Conservation (phyloP, 768 basidiomycete genomes). For the Pisolithus marmoratus region DNA sequence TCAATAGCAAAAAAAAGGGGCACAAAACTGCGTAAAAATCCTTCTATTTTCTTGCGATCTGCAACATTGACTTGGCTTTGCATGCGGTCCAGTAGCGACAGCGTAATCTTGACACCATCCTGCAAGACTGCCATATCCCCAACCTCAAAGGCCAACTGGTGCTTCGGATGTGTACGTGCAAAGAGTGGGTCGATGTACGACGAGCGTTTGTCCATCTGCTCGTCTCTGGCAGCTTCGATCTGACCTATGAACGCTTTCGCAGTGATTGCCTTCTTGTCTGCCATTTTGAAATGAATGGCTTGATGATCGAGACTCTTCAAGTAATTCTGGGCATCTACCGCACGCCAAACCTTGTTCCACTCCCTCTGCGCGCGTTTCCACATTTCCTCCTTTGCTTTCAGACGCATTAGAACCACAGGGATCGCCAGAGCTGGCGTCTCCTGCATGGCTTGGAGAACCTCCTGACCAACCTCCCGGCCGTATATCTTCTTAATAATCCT, state of each 20-base stretch:
- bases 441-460: slow-evolving; percentile 84
- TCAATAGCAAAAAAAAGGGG: slow-evolving; percentile 77
- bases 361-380: slow-evolving; percentile 97
- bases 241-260: slow-evolving; percentile 75
- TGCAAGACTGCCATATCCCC: slow-evolving; percentile 74
- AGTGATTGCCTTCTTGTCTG: slow-evolving; percentile 81
- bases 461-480: slow-evolving; percentile 76
- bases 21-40: slow-evolving; percentile 69
- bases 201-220: slow-evolving; percentile 72
- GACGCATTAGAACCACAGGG: slow-evolving; percentile 79
- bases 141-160: slow-evolving; percentile 77
- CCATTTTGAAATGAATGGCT: slow-evolving; percentile 82
- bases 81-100: slow-evolving; percentile 88
- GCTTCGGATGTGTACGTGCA: slow-evolving; percentile 57
- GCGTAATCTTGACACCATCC: slow-evolving; percentile 82
- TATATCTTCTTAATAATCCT: slow-evolving; percentile 97
- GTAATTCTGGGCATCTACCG: slow-evolving; percentile 92
- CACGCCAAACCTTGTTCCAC: slow-evolving; percentile 99
- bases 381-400: slow-evolving; percentile 97
- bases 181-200: slow-evolving; percentile 47
- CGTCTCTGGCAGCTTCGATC: slow-evolving; percentile 79
- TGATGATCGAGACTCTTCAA: slow-evolving; percentile 92
- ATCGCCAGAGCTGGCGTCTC: slow-evolving; percentile 86
- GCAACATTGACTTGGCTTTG: slow-evolving; percentile 63
- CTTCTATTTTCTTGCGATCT: slow-evolving; percentile 80